Evolutionary conservation across 352 stramenopile genomes (phyloP).

Genomic region (Phytophthora sojae): DNA sequence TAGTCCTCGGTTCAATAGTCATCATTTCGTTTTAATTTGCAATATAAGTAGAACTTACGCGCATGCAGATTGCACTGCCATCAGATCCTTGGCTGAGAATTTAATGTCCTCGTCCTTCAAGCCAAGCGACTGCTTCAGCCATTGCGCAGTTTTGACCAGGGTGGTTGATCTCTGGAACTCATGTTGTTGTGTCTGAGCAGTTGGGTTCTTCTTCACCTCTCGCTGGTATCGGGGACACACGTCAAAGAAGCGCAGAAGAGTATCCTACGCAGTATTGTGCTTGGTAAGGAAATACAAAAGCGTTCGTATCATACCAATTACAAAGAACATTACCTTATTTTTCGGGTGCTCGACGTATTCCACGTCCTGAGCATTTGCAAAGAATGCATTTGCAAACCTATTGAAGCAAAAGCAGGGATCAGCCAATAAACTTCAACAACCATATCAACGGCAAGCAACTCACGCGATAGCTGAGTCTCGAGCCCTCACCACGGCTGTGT

Average conservation of each 20-base stretch:
- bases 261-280: constrained; percentile 31
- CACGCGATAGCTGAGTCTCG: constrained; percentile 65
- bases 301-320: neutral
- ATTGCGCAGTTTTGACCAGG: constrained; percentile 19
- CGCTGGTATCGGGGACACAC: constrained; percentile 57
- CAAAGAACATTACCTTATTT: constrained; percentile 27
- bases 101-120: constrained; percentile 30
- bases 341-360: constrained; percentile 52
- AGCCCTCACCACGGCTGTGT: constrained; percentile 63
- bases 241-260: constrained; percentile 68
- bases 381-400: constrained; percentile 65
- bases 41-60: constrained; percentile 34
- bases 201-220: constrained; percentile 57
- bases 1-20: neutral
- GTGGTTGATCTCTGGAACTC: constrained; percentile 42
- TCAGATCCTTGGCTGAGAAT: constrained; percentile 43
- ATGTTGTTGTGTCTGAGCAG: constrained; percentile 33
- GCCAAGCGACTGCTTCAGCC: constrained; percentile 33
- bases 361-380: constrained; percentile 54
- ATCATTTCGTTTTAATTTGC: neutral
- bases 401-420: neutral
- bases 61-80: constrained; percentile 50
- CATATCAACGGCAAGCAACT: neutral
- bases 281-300: neutral
- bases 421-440: neutral